Base-by-base conservation (phyloP, 345 rosid genomes). In the Pseudoturritis turrita region DNA sequence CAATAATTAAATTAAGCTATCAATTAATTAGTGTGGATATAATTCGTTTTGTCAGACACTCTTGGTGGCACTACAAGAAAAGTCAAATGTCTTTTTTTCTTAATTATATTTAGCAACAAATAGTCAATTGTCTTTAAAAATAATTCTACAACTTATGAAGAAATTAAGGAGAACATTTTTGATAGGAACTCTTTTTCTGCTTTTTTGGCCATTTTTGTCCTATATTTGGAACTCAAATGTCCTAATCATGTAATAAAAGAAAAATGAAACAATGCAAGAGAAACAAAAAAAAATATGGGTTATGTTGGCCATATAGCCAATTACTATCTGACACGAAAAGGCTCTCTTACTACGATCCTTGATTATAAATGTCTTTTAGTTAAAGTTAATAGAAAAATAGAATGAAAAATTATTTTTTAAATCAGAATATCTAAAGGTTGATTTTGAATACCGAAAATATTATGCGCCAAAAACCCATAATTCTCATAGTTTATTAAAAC, bases 41-140 rank as follows among this genome's bases (percentile, higher is more conserved):
- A 74, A 74, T 58, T 74, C 53, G 47, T 40, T 31, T 45, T 66
- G 61, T 74, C 78, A 67, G 67, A 49, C 59, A 58, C 60, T 66
- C 25, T 65, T 49, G 67, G 77, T 57, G 77, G 35, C 72, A 74
- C 60, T 29, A 0, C 25, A 26, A 22, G 39, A 26, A 18, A 65
- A 64, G 65, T 73, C 72, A 73, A 72, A 55, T 46, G 58, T 56
- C 6, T 55, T 46, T 39, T 18, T 51, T 51, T 23, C n/a, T n/a
- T n/a, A n/a, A n/a, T n/a, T n/a, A n/a, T 13, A 5, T 7, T 31
- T 18, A n/a, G 41, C 31, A 26, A 12, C 19, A 43, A 45, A 55
- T 51, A 62, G 49, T 73, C 77, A 52, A 53, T 7, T 17, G 29
- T 67, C 13, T 39, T 62, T 26, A 1, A 17, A 22, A 5, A 41